Conservation (phyloP, 1,284 basidiomycete species). For the Tilletia indica region DNA sequence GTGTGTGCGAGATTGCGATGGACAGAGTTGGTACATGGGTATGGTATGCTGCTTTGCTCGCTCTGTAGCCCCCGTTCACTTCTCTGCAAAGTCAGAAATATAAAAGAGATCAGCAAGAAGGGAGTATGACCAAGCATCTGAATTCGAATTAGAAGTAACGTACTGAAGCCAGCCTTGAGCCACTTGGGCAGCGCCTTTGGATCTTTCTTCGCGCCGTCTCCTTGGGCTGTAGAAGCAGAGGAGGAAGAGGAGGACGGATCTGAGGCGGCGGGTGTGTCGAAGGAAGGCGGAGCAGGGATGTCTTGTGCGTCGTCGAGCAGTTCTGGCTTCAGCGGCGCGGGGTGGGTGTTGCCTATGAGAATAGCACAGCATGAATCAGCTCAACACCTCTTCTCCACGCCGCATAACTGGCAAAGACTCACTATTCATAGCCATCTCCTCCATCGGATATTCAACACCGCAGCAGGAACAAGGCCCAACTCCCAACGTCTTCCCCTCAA, state of each 20-base stretch:
- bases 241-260: background rate
- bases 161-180: slow-evolving; percentile 25
- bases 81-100: background rate
- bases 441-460: slow-evolving; percentile 74
- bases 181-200: slow-evolving; percentile 23
- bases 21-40: no score
- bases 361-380: background rate
- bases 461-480: slow-evolving; percentile 74
- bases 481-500: slow-evolving; percentile 70
- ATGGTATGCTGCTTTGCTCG: no score
- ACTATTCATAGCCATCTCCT: slow-evolving; percentile 70
- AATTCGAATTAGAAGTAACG: background rate
- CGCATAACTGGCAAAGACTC: no score
- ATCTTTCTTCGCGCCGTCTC: slow-evolving; percentile 18
- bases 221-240: slow-evolving; percentile 11
- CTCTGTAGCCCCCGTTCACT: background rate
- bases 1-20: no score
- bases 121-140: no score
- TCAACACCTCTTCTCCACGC: no score
- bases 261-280: background rate
- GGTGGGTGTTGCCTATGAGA: slow-evolving; percentile 19
- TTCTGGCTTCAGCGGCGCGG: slow-evolving; percentile 21
- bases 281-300: slow-evolving; percentile 22
- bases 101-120: no score
- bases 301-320: slow-evolving; percentile 17